Evolutionary conservation across 2,329 filamentous ascomycete genomes (phyloP), one percentile per base, ranked within the genome.

Genomic region (Alternaria solani): DNA sequence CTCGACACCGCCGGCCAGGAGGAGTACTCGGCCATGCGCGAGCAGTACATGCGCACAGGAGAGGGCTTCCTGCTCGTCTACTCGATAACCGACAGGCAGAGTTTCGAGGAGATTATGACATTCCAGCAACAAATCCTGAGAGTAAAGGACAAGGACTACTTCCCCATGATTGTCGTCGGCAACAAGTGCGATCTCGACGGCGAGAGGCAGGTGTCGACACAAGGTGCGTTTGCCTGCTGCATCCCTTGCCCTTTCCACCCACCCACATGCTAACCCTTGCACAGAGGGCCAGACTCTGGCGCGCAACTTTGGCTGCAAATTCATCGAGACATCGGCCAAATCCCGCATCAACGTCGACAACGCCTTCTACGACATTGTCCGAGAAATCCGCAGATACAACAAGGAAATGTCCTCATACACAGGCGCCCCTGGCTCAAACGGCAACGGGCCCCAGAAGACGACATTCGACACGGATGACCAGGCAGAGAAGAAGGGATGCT

Each of bases 131-230:
- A 99, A 82, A 99, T 99, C 78, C 86, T 99, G 71, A 86, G 95
- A 72, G 95, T 99, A 74, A 99, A 99, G 87, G 95, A 98, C 85
- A 98, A 97, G 88, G 95, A 99, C 83, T 97, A 97, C 81, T 99
- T 99, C 85, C 95, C 95, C 72, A 98, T 99, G 85, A 97, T 98
- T 59, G 92, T 99, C 46, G 95, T 98, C 42, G 95, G 93, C 73
- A 99, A 99, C 88, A 99, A 99, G 87, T 97, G 94, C 83, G 95
- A 99, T 92, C 84, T 99, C 79, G 94, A 97, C 76, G 85, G 86
- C 72, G 94, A 99, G 82, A 88, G 95, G 76, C 91, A 94, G 75
- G 95, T 99, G 61, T 91, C 92, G 67, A 90, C 91, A 83, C 90
- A 96, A 88, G 94, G 94, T 97, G 86, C 66, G 88, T 82, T 64